A percentile compares a stretch with the other conserved stretches of the same genome.
Evolutionary conservation across 345 rosid species (phyloP).

Genomic region (Salix koriyanagi): DNA sequence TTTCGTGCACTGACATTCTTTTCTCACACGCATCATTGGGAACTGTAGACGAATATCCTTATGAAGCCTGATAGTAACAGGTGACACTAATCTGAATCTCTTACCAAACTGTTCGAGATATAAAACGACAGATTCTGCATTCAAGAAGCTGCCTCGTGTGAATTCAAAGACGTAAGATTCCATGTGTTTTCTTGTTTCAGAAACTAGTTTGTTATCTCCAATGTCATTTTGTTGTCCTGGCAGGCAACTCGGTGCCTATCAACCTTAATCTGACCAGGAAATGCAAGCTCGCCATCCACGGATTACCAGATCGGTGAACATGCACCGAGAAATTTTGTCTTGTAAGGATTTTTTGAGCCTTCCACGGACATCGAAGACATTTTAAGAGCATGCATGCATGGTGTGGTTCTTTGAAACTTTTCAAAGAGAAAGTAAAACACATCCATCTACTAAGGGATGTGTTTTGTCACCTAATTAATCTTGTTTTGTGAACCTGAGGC

Average conservation of each 20-base stretch:
- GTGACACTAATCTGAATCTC: constrained; percentile 2
- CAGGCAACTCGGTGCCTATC: not conserved
- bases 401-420: not conserved
- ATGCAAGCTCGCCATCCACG: not conserved
- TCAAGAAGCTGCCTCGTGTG: not conserved
- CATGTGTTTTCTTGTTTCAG: not conserved
- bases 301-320: not conserved
- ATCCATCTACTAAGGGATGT: not conserved
- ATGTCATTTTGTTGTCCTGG: not conserved
- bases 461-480: not conserved
- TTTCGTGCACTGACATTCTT: not conserved
- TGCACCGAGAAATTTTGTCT: not conserved
- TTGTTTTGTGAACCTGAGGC: not conserved
- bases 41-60: not conserved
- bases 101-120: not conserved
- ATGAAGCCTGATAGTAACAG: not conserved
- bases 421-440: not conserved
- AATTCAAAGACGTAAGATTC: not conserved
- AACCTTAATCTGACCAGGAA: not conserved
- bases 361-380: not conserved
- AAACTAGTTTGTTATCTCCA: not conserved
- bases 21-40: not conserved
- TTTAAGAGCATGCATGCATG: not conserved
- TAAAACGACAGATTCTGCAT: constrained; percentile 1
- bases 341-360: not conserved